phyloP scores from a whole-genome alignment of 768 basidiomycete genomes.

The Solioccasus polychromus region DNA sequence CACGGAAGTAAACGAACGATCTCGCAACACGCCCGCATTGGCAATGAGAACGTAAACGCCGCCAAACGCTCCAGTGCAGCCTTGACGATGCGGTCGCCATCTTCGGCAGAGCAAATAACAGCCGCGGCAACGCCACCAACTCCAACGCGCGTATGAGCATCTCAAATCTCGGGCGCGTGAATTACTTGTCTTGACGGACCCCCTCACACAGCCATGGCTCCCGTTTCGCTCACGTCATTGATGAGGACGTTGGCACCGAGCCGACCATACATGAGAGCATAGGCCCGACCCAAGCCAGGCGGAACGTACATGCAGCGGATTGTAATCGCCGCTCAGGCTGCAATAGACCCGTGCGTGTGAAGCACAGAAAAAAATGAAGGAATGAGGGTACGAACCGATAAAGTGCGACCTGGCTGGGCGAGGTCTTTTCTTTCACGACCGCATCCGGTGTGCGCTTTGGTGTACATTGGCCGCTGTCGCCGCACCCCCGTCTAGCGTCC shows the following conservation, averaged over 20 bases:
- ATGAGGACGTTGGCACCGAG: slow-evolving; percentile 97
- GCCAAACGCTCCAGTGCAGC: slow-evolving; percentile 85
- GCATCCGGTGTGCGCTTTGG: slow-evolving; percentile 86
- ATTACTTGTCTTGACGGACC: slow-evolving; percentile 63
- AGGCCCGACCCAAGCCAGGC: slow-evolving; percentile 83
- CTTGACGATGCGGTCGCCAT: slow-evolving; percentile 88
- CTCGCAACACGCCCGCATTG: slow-evolving; percentile 92
- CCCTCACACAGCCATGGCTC: slow-evolving; percentile 84
- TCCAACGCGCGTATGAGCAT: slow-evolving; percentile 25
- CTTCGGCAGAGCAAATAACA: slow-evolving; percentile 85
- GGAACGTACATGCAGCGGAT: slow-evolving; percentile 76
- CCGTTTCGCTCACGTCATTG: slow-evolving; percentile 90
- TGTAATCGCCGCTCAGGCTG: slow-evolving; percentile 89
- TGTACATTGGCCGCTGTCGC: slow-evolving; percentile 76
- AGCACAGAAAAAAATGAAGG: no score
- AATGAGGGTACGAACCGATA: slow-evolving; percentile 61
- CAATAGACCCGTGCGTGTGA: no score
- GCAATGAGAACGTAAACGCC: slow-evolving; percentile 83
- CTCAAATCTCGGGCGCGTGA: not conserved
- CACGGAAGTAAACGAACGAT: slow-evolving; percentile 90
- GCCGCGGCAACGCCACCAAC: slow-evolving; percentile 88
- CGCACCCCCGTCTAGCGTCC: slow-evolving; percentile 73
- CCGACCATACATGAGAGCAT: slow-evolving; percentile 87
- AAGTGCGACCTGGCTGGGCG: slow-evolving; percentile 77
- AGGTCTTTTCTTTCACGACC: slow-evolving; percentile 86